phyloP scores from a whole-genome alignment of 2,329 filamentous ascomycete genomes.

The Epichloe glyceriae region DNA sequence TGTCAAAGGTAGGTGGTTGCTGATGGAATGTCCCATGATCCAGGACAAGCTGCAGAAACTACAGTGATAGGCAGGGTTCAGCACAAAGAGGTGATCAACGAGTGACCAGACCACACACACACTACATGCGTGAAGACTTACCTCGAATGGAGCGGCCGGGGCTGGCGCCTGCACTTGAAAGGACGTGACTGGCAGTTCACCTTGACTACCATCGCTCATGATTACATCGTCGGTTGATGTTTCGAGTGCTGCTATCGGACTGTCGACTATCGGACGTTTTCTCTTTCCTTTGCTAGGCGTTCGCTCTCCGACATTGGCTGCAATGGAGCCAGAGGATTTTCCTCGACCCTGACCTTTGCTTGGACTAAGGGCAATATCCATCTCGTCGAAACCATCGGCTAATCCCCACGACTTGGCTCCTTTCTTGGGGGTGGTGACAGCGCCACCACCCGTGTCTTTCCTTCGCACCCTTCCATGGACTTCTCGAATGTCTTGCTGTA shows the following conservation, averaged over 20 bases:
- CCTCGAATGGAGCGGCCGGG: conserved; percentile 29
- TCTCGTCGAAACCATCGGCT: conserved; percentile 66
- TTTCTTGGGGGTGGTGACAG: conserved; percentile 47
- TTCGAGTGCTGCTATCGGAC: conserved; percentile 50
- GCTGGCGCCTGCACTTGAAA: conserved; percentile 12
- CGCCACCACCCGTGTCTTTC: conserved; percentile 24
- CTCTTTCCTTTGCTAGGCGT: conserved; percentile 58
- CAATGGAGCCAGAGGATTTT: conserved; percentile 28
- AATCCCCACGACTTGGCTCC: conserved; percentile 41
- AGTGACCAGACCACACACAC: background rate
- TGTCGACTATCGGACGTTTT: conserved; percentile 53
- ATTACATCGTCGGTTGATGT: conserved; percentile 31
- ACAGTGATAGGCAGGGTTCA: background rate
- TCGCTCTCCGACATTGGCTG: conserved; percentile 33
- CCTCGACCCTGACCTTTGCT: conserved; percentile 33
- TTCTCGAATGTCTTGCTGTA: conserved; percentile 57
- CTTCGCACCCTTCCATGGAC: conserved; percentile 35
- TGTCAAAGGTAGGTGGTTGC: conserved; percentile 53
- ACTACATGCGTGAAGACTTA: conserved; percentile 20
- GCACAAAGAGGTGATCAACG: background rate
- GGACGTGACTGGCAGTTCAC: conserved; percentile 7
- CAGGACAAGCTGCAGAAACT: conserved; percentile 51
- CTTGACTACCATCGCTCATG: conserved; percentile 19
- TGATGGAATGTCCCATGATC: conserved; percentile 44
- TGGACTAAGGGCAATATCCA: conserved; percentile 42